Conservation (phyloP, 108 stramenopile species). For the Stephanodiscus triporus region DNA sequence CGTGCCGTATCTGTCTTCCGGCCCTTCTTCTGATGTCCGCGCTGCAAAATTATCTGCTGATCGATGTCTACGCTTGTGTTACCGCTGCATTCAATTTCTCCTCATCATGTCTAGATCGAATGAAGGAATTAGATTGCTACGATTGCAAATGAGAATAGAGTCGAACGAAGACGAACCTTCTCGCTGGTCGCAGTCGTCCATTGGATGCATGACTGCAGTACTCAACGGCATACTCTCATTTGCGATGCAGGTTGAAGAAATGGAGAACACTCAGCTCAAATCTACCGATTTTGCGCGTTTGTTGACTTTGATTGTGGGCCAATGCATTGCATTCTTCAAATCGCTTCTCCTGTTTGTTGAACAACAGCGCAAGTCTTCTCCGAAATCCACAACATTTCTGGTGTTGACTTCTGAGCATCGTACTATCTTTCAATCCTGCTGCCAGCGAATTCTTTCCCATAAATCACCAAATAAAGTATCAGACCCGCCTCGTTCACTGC, state of each 20-base stretch:
- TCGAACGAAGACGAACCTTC: conserved; percentile 12
- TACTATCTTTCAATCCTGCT: conserved; percentile 33
- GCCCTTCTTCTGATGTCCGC: not conserved
- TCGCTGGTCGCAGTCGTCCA: conserved; percentile 47
- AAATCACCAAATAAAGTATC: not conserved
- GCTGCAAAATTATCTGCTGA: not conserved
- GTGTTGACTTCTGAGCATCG: conserved; percentile 34
- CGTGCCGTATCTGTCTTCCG: conserved; percentile 27
- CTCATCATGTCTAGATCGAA: conserved; percentile 31
- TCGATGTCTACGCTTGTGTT: conserved; percentile 21
- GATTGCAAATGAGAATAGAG: conserved; percentile 36
- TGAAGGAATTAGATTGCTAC: conserved; percentile 36
- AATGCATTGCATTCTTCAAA: conserved; percentile 43
- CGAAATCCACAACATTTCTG: conserved; percentile 1
- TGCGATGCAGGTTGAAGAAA: conserved; percentile 9
- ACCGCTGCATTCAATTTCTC: conserved; percentile 27
- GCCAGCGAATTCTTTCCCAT: conserved; percentile 20
- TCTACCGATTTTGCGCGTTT: not conserved
- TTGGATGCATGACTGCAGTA: conserved; percentile 30
- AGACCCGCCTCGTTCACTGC: conserved; percentile 17
- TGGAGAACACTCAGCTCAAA: not conserved
- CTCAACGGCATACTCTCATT: conserved; percentile 18
- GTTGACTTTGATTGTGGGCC: conserved; percentile 27
- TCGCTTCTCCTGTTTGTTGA: conserved; percentile 26
- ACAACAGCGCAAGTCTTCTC: conserved; percentile 1